A percentile compares a stretch with the other conserved stretches of the same genome.
These are phyloP conservation scores for Pholiota microspora DNA, from an alignment of 768 basidiomycete species.

Conservation along the genomic window DNA sequence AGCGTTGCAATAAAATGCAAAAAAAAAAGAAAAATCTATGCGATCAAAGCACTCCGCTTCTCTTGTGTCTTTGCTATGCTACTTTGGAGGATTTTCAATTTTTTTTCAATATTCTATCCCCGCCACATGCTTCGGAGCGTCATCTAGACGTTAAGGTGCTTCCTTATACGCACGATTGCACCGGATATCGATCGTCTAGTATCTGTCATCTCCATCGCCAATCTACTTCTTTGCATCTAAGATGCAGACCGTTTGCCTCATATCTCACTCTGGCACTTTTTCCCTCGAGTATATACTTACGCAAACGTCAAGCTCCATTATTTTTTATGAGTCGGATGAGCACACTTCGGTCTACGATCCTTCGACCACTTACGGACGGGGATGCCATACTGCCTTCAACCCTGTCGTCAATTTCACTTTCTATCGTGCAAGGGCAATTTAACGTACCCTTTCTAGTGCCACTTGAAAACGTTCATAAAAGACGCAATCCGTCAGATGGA, in stretches of 20 bases:
- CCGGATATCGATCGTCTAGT: constrained; percentile 19
- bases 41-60: too few species aligned
- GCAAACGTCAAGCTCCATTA: constrained; percentile 15
- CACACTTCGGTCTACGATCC: constrained; percentile 11
- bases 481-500: not conserved
- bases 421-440: constrained; percentile 16
- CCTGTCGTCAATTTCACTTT: constrained; percentile 8
- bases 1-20: not conserved
- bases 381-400: constrained; percentile 14
- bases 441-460: constrained; percentile 15
- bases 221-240: constrained; percentile 13
- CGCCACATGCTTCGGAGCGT: constrained; percentile 8
- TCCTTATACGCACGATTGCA: constrained; percentile 18
- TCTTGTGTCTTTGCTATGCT: not conserved
- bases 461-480: constrained; percentile 22
- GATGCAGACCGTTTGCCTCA: constrained; percentile 8
- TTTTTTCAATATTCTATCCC: not conserved
- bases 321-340: not conserved
- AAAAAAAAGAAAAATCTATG: not conserved
- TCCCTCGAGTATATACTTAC: constrained; percentile 8
- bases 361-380: not conserved
- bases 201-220: constrained; percentile 9
- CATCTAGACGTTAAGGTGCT: constrained; percentile 3
- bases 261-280: constrained; percentile 13
- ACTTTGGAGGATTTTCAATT: not conserved